Evolutionary conservation across 371 early-diverging fungal genomes (phyloP).

Genomic region (Mucor indicus): DNA sequence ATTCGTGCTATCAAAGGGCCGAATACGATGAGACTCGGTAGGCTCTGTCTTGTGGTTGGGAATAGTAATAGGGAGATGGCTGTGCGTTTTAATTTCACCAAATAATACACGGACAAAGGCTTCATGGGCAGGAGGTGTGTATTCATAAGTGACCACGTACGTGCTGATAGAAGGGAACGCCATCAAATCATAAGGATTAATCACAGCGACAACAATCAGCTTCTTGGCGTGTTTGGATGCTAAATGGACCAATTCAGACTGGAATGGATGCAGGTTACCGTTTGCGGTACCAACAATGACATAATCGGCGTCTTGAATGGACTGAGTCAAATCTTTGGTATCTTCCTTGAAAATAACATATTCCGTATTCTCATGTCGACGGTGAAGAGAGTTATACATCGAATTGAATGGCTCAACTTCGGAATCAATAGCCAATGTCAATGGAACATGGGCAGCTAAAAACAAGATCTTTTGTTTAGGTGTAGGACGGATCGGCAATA

Average conservation of each 20-base stretch:
- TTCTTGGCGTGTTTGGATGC: constrained; percentile 18
- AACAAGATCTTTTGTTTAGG: constrained; percentile 24
- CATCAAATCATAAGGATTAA: constrained; percentile 49
- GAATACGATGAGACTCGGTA: neutral
- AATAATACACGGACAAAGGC: constrained; percentile 35
- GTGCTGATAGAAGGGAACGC: constrained; percentile 33
- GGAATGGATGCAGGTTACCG: constrained; percentile 43
- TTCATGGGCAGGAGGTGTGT: constrained; percentile 47
- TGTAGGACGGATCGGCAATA: constrained; percentile 25
- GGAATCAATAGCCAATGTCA: constrained; percentile 45
- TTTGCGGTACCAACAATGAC: constrained; percentile 49
- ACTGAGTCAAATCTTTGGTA: constrained; percentile 3
- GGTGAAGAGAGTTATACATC: constrained; percentile 22
- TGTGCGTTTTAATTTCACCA: constrained; percentile 30
- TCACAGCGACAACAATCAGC: constrained; percentile 32
- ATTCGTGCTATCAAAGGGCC: neutral
- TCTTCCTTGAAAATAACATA: constrained; percentile 32
- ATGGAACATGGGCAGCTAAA: constrained; percentile 42
- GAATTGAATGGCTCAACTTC: constrained; percentile 45
- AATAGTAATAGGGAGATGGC: constrained; percentile 35
- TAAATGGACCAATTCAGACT: constrained; percentile 30
- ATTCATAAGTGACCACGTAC: constrained; percentile 45
- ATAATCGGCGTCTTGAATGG: constrained; percentile 21
- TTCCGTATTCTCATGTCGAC: constrained; percentile 28
- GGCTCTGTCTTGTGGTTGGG: constrained; percentile 15